Evolutionary conservation across 495 filamentous ascomycete genomes (phyloP), one percentile per base, ranked within the genome.

Genomic region (Patellaria atrata): DNA sequence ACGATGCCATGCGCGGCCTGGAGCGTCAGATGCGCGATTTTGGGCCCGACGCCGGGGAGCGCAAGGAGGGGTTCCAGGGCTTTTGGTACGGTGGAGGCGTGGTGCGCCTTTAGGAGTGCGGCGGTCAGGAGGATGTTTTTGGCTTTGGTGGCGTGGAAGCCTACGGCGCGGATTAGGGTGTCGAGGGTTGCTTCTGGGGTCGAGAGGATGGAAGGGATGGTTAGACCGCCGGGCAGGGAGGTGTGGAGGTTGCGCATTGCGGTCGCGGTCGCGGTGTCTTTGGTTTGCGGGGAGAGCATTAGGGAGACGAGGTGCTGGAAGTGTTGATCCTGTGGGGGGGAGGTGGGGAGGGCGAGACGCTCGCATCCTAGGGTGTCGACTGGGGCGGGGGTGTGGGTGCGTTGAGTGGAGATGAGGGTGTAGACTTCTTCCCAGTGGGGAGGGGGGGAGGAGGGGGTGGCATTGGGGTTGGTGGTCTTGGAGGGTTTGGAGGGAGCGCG

Each of bases 361-460:
- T 87, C 83, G 52, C 89, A 97, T 13, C 89, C 89, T 89, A 97
- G 94, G 0, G 91, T 94, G 59, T 97, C 89, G 1, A 97, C 89
- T 1, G 87, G 82, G 3, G 89, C 89, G 0, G 68, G 63, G n/a
- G 79, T 68, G 9, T 61, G 57, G 34, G 65, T 64, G 2, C 89
- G 75, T 82, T 94, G 94, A 47, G 70, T 68, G 44, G 74, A 76
- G 22, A 85, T 77, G 1, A 71, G 62, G 23, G 66, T 56, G 56
- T 94, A 97, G 32, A 93, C 74, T 17, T 75, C 67, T 35, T 84
- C 76, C 89, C 89, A 97, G 50, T 82, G 70, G 0, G 73, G 65
- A 0, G 89, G 91, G 2, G 89, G 70, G 29, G 70, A 57, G 18
- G 57, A 65, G 3, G 66, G 43, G 15, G 58, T 60, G 17, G 73